Evolutionary conservation across 352 stramenopile genomes (phyloP).

Genomic region (Phytophthora crassamura): DNA sequence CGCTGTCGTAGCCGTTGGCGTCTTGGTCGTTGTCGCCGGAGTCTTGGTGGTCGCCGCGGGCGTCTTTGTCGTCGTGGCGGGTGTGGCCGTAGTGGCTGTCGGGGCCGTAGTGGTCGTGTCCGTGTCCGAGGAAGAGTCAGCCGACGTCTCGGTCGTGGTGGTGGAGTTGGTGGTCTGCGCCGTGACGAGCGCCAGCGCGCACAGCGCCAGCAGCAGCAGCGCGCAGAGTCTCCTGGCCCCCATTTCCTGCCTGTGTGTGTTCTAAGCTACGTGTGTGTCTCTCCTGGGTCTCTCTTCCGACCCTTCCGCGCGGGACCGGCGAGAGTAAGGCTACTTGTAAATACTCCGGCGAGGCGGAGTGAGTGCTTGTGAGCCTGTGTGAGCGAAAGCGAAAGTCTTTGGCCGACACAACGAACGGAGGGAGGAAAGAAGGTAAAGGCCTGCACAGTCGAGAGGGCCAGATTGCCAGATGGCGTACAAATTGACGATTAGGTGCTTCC

Average conservation of each 20-base stretch:
- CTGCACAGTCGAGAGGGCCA: background rate
- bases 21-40: conserved; percentile 25
- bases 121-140: conserved; percentile 16
- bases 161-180: conserved; percentile 38
- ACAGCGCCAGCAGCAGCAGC: conserved; percentile 34
- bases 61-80: conserved; percentile 22
- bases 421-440: conserved; percentile 30
- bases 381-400: conserved; percentile 28
- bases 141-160: conserved; percentile 27
- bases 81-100: conserved; percentile 28
- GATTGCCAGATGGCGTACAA: too few species aligned
- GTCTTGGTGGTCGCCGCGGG: conserved; percentile 24
- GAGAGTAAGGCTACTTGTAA: conserved; percentile 12
- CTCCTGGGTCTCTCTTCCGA: conserved; percentile 7
- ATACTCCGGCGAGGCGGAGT: conserved; percentile 37
- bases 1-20: conserved; percentile 17
- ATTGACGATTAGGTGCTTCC: too few species aligned
- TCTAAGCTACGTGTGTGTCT: conserved; percentile 3
- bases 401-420: conserved; percentile 24
- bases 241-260: conserved; percentile 13
- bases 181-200: conserved; percentile 24
- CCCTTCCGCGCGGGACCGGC: background rate
- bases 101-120: conserved; percentile 25
- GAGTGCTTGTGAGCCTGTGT: conserved; percentile 18
- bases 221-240: conserved; percentile 20